phyloP scores from a whole-genome alignment of 257 asterid species.

The Penstemon newberryi region DNA sequence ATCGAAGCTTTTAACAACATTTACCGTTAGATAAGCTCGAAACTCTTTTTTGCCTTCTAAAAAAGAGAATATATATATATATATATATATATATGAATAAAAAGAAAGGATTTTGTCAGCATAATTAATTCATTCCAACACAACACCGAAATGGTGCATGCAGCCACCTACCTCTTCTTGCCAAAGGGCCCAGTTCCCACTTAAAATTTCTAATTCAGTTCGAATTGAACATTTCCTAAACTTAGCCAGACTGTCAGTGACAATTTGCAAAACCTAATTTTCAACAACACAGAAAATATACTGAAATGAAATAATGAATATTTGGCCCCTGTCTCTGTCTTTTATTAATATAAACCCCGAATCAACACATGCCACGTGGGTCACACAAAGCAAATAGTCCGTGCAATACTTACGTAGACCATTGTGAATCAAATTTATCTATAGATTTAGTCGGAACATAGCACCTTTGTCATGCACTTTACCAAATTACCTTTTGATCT shows the following conservation, averaged over 20 bases:
- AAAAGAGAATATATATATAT: background rate
- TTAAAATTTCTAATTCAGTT: too few relatives aligned
- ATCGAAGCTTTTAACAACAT: too few relatives aligned
- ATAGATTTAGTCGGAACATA: too few relatives aligned
- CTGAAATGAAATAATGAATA: constrained; percentile 14
- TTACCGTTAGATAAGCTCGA: too few relatives aligned
- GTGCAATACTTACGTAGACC: background rate
- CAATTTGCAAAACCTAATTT: background rate
- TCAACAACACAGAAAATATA: background rate
- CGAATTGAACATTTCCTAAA: too few relatives aligned
- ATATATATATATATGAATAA: background rate
- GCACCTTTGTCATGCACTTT: too few relatives aligned
- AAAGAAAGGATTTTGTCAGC: constrained; percentile 11
- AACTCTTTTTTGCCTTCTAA: background rate
- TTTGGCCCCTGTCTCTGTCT: constrained; percentile 20
- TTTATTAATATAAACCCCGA: background rate
- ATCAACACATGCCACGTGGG: too few relatives aligned
- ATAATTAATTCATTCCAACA: constrained; percentile 23
- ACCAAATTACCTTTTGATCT: too few relatives aligned
- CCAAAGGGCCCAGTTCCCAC: constrained; percentile 1
- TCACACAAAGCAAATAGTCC: background rate
- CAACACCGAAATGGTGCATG: constrained; percentile 10
- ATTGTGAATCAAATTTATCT: constrained; percentile 1
- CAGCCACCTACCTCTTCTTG: background rate
- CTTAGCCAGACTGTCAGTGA: too few relatives aligned